phyloP scores from a whole-genome alignment of 1,284 basidiomycete genomes.

The Earliella scabrosa region DNA sequence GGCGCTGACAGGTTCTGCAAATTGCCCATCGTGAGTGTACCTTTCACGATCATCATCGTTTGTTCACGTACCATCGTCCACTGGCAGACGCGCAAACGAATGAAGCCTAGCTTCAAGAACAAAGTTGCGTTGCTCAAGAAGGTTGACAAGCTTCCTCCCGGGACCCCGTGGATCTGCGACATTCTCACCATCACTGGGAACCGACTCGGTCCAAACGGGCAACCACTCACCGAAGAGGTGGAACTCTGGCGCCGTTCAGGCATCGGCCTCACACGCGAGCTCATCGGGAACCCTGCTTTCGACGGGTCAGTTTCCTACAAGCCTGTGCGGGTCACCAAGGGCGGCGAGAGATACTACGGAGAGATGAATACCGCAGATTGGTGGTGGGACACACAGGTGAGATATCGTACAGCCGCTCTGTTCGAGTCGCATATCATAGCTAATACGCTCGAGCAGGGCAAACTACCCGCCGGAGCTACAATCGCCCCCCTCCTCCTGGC shows the following conservation, averaged over 20 bases:
- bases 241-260: slow-evolving; percentile 6
- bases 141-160: background rate
- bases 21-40: background rate
- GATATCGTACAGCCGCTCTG: no score
- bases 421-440: background rate
- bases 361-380: slow-evolving; percentile 11
- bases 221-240: slow-evolving; percentile 6
- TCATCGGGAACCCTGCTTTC: slow-evolving; percentile 5
- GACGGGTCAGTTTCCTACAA: background rate
- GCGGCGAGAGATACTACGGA: background rate
- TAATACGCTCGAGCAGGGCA: background rate
- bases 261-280: background rate
- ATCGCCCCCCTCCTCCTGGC: slow-evolving; percentile 37
- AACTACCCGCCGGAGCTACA: slow-evolving; percentile 34
- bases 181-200: background rate
- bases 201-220: background rate
- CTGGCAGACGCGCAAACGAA: slow-evolving; percentile 5
- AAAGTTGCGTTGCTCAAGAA: slow-evolving; percentile 4
- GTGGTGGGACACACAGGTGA: slow-evolving; percentile 11
- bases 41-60: background rate
- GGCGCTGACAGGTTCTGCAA: slow-evolving; percentile 3
- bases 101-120: no score
- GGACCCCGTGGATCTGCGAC: slow-evolving; percentile 5
- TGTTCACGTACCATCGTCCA: background rate
- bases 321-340: background rate